Evolutionary conservation across 139 green algal genomes (phyloP).

Genomic region (Astrephomene gubernaculifera): DNA sequence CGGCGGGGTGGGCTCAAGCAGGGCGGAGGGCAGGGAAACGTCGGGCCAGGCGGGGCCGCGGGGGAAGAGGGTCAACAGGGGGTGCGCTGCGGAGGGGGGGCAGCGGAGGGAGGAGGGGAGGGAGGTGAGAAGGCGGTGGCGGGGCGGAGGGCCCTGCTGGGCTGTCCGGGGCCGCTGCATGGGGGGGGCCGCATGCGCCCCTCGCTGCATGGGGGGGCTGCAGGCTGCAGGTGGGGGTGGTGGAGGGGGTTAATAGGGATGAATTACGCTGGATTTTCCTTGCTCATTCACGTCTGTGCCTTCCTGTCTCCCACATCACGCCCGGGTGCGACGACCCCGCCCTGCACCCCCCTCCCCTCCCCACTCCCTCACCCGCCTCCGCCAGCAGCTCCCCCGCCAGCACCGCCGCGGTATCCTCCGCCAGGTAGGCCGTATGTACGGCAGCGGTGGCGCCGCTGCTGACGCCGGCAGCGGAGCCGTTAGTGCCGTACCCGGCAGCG

Average conservation of each 20-base stretch:
- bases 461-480: neutral
- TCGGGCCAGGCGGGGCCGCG: constrained; percentile 13
- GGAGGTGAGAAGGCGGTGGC: neutral
- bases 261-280: neutral
- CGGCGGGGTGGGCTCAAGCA: constrained; percentile 32
- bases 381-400: neutral
- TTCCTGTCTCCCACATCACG: neutral
- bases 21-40: neutral
- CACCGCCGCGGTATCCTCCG: neutral
- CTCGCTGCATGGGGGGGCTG: too few relatives aligned
- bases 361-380: neutral
- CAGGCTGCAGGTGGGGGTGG: neutral
- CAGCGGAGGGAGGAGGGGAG: neutral
- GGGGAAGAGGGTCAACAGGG: constrained; percentile 16
- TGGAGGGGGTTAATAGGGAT: neutral
- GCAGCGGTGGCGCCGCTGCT: neutral
- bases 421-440: constrained; percentile 23
- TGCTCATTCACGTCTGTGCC: neutral
- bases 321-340: too few relatives aligned
- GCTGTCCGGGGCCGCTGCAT: neutral
- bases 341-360: neutral
- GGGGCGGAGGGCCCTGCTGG: neutral
- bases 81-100: constrained; percentile 1
- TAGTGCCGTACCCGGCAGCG: neutral
- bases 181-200: too few relatives aligned